Base-by-base conservation (phyloP, 2,329 filamentous ascomycete species). In the Aureobasidium sp. region DNA sequence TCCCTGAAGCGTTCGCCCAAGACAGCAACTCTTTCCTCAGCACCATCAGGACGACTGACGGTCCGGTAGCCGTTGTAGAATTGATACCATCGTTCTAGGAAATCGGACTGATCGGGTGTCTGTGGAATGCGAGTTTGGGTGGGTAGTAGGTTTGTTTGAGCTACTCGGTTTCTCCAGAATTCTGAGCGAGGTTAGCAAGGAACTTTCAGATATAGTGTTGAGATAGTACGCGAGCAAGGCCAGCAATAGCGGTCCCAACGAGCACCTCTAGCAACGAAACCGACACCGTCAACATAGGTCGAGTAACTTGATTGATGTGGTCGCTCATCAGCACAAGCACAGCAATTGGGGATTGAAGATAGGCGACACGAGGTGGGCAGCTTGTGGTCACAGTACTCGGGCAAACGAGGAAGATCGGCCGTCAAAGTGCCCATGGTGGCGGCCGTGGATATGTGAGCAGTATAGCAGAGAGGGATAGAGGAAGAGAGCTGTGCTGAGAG, bases 241-340 rank as follows among this genome's bases (percentile, higher is more conserved):
- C 78, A 80, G 64, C 79, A 81, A 62, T 81, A 81, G 61, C 76
- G 70, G 65, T 81, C 76, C 78, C 78, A 80, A 42, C 79, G 66
- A 5, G 74, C 78, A 2, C 78, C 79, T 29, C 77, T 70, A 39
- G 75, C 72, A 6, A 80, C 78, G 47, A 77, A 78, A 10, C 79
- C 79, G n/a, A 80, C 71, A 25, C 79, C 79, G 60, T 80, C 79
- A 42, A 81, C 75, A 65, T 81, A 81, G 0, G 77, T 75, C 13
- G 70, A 68, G 63, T 81, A 81, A 0, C 74, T 72, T 2, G 72
- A 67, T 3, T 75, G 71, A 61, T 81, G 78, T 2, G 71, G 61
- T 58, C 69, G 65, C 39, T 71, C 69, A 50, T 71, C 69, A 47
- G 69, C 68, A 62, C 69, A 71, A 25, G 69, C 69, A 55, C 69